Evolutionary conservation across 106 monocot genomes (phyloP).

Genomic region (Cymbidium sinense): DNA sequence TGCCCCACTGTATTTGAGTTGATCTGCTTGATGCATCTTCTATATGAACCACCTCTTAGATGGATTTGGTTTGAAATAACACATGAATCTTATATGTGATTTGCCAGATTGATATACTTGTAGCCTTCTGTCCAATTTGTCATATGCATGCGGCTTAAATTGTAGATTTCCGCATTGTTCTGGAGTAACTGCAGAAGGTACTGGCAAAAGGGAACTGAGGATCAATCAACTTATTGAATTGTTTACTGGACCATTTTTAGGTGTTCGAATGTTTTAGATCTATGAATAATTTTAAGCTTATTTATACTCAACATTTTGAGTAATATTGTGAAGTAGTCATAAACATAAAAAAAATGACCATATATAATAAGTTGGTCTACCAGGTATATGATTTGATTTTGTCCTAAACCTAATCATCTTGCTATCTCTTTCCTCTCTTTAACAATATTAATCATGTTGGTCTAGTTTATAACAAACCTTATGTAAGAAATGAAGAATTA

Average conservation of each 20-base stretch:
- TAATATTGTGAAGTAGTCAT: too few species aligned
- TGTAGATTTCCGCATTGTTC: not conserved
- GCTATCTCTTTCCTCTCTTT: not conserved
- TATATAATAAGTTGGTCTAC: not conserved
- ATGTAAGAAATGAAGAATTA: not conserved
- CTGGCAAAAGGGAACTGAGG: not conserved
- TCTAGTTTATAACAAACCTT: not conserved
- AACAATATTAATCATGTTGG: not conserved
- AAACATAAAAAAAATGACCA: too few species aligned
- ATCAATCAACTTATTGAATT: not conserved
- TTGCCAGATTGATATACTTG: not conserved
- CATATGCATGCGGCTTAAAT: not conserved
- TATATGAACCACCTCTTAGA: not conserved
- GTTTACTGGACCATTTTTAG: not conserved
- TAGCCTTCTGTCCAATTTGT: not conserved
- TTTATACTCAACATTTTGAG: not conserved
- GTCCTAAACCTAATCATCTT: not conserved
- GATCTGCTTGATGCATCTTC: not conserved
- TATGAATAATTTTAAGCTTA: not conserved
- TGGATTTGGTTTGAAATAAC: not conserved
- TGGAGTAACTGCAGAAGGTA: not conserved
- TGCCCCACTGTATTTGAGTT: not conserved
- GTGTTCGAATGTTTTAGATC: not conserved
- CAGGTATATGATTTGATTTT: not conserved
- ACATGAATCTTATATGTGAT: not conserved